phyloP scores from a whole-genome alignment of 2,329 filamentous ascomycete species.

The Neurospora sp. region DNA sequence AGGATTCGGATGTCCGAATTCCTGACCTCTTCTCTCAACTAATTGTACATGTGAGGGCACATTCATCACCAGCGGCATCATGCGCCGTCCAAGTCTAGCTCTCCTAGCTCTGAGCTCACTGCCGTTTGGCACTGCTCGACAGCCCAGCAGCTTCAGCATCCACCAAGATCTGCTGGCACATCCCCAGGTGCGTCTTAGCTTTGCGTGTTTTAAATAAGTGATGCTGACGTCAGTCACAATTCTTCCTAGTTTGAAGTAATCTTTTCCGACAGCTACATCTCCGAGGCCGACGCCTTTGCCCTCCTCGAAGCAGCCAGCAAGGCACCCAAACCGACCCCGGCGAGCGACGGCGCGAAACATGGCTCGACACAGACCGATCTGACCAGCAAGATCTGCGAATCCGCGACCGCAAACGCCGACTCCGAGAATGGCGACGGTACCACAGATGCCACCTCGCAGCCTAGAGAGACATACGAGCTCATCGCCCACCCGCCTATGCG shows the following conservation, averaged over 20 bases:
- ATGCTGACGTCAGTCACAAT: slow-evolving; percentile 1
- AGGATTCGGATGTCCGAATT: neutral
- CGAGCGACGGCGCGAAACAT: slow-evolving; percentile 25
- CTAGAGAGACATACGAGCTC: slow-evolving; percentile 54
- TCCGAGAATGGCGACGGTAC: slow-evolving; percentile 19
- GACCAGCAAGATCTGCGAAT: slow-evolving; percentile 26
- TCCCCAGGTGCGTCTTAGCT: slow-evolving; percentile 56
- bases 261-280: slow-evolving; percentile 63
- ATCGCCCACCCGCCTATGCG: slow-evolving; percentile 60
- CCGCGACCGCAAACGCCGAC: slow-evolving; percentile 21
- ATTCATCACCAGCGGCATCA: slow-evolving; percentile 27
- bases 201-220: neutral
- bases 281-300: slow-evolving; percentile 56
- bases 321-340: slow-evolving; percentile 26
- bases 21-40: neutral
- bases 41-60: slow-evolving; percentile 23
- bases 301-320: slow-evolving; percentile 36
- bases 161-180: slow-evolving; percentile 81
- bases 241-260: slow-evolving; percentile 64
- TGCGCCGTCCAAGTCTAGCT: slow-evolving; percentile 39
- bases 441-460: slow-evolving; percentile 25
- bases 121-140: slow-evolving; percentile 37
- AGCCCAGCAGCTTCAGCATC: slow-evolving; percentile 61
- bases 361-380: slow-evolving; percentile 27
- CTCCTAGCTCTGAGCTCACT: slow-evolving; percentile 29